Conservation (phyloP, 2,329 filamentous ascomycete species). For the Cladosporium oxysporum region DNA sequence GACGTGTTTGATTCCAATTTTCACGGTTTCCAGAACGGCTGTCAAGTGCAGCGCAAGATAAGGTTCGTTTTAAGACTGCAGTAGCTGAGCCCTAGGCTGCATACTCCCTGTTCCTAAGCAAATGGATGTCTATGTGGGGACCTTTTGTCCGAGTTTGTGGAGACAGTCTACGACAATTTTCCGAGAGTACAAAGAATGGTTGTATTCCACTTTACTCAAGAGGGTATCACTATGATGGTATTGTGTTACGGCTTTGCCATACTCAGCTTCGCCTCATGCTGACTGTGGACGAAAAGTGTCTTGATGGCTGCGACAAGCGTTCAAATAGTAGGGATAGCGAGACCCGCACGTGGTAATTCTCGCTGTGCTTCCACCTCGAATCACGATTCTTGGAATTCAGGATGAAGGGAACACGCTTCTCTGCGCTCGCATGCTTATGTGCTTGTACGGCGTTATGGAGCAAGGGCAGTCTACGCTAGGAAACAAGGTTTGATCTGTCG, state of each 20-base stretch:
- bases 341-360: too few relatives aligned
- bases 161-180: background rate
- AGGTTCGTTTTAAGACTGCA: background rate
- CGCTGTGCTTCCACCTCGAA: too few relatives aligned
- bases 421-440: background rate
- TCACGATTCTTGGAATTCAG: too few relatives aligned
- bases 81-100: background rate
- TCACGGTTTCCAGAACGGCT: background rate
- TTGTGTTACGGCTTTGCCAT: background rate
- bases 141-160: background rate
- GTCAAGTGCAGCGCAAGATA: background rate
- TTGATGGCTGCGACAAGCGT: background rate
- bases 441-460: background rate
- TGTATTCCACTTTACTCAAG: background rate
- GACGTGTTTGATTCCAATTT: background rate
- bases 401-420: background rate
- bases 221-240: background rate
- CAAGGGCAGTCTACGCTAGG: background rate
- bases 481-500: background rate
- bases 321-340: too few relatives aligned
- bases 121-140: background rate
- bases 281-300: background rate
- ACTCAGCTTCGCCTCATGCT: background rate
- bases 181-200: background rate
- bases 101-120: background rate